These are phyloP conservation scores for Dentipellis sp. DNA, from an alignment of 768 basidiomycete genomes.

Conservation along the genomic window DNA sequence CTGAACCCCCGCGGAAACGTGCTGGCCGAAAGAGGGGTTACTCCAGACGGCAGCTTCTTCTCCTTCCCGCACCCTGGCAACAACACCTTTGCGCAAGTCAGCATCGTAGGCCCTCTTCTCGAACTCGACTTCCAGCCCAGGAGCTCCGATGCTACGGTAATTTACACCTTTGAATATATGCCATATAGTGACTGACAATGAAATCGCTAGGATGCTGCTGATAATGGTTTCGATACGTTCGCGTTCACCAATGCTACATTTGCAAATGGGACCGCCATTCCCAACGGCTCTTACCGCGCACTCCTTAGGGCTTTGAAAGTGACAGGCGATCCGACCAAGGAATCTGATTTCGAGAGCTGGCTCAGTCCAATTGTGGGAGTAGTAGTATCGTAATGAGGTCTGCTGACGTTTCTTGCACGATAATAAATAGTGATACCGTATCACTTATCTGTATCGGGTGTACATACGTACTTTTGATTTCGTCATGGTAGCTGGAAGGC, in stretches of 20 bases:
- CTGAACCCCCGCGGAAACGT: slow-evolving; percentile 21
- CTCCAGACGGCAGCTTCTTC: slow-evolving; percentile 22
- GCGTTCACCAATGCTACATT: background rate
- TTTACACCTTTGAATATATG: background rate
- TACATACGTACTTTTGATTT: no score
- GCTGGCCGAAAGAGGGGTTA: background rate
- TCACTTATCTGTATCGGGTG: no score
- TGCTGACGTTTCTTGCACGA: background rate
- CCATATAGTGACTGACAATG: background rate
- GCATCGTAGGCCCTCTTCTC: slow-evolving; percentile 36
- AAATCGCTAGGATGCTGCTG: background rate
- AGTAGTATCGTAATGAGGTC: background rate
- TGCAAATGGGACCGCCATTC: background rate
- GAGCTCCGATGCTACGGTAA: slow-evolving; percentile 24
- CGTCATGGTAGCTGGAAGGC: no score
- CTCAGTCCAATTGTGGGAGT: background rate
- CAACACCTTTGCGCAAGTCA: slow-evolving; percentile 29
- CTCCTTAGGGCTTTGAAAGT: background rate
- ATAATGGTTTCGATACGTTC: background rate
- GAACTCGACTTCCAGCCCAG: slow-evolving; percentile 39
- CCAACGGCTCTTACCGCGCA: background rate
- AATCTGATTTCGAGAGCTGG: background rate
- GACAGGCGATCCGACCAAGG: background rate
- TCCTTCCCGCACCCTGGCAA: slow-evolving; percentile 30
- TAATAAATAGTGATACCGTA: no score